Base-by-base conservation (phyloP, 2,329 filamentous ascomycete genomes). In the Falciphora oryzae region DNA sequence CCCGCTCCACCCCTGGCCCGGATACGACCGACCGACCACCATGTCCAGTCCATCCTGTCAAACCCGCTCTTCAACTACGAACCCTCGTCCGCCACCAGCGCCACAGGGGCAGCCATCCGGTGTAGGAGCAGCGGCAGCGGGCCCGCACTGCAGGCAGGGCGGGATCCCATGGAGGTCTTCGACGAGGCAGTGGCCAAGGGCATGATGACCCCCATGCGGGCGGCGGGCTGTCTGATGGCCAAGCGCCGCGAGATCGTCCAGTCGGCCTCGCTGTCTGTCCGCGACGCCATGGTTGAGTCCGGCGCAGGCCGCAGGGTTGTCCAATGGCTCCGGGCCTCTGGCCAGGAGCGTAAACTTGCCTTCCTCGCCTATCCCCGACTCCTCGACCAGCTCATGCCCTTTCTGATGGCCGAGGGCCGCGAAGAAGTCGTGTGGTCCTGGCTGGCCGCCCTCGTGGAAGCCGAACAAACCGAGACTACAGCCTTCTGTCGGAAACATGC, bases 21-120 rank as follows among this genome's bases (percentile, higher is more conserved):
- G 16, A 31, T 4, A 18, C 2, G 73, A 7, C 77, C 79, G 6
- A 80, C 75, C 67, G 83, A 80, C 66, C 78, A 76, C 22, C 85
- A 87, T 72, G 72, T 87, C n/a, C 80, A 79, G 65, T 78, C 82
- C 44, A 83, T 87, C 64, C 80, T 87, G 18, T 78, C 80, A 62
- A 86, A 86, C 65, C 84, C 84, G 0, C 75, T 87, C 25, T 86
- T 87, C 73, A 74, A 74, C 63, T 72, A 76, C 59, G 66, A 72
- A 63, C 75, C 73, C 10, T 28, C 31, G 67, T 4, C 50, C 1
- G 18, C 62, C n/a, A 53, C 62, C 31, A 22, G 1, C 28, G 44
- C 50, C 25, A 59, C 63, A 66, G 69, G 65, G 67, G 61, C 73
- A 74, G 35, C 78, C 82, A 58, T 82, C 81, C 4, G 81, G 84